Conservation (phyloP, 768 basidiomycete species). For the Naematelia encephala region DNA sequence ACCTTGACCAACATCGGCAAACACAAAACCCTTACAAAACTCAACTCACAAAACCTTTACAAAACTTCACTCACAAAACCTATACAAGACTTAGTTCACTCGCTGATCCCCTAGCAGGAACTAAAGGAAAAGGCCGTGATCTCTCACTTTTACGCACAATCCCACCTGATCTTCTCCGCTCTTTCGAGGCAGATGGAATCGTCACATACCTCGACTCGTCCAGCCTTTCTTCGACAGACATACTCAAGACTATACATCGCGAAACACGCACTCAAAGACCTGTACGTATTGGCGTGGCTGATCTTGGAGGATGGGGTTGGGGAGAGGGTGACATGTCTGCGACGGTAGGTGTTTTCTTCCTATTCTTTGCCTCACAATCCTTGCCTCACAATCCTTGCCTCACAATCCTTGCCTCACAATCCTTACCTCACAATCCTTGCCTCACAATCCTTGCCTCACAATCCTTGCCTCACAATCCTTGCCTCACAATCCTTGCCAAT, state of each 20-base stretch:
- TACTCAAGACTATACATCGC: background rate
- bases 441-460: too few relatives aligned
- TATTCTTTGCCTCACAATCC: too few relatives aligned
- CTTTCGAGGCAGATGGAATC: conserved; percentile 20
- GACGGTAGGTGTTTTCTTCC: background rate
- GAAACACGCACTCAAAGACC: background rate
- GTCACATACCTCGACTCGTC: conserved; percentile 20
- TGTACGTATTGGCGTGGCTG: background rate
- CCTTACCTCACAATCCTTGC: too few relatives aligned
- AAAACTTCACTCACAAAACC: background rate
- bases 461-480: too few relatives aligned
- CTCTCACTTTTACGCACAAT: conserved; percentile 36
- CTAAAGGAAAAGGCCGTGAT: background rate
- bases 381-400: too few relatives aligned
- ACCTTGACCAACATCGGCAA: too few relatives aligned
- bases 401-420: too few relatives aligned
- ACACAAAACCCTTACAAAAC: background rate
- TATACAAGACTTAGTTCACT: background rate
- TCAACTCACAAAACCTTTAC: background rate
- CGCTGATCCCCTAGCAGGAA: background rate
- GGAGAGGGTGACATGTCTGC: background rate
- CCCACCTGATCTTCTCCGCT: conserved; percentile 21
- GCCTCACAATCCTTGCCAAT: too few relatives aligned
- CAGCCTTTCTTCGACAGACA: background rate
- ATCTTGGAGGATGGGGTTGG: background rate